Percentiles rank a stretch among this genome's conserved stretches.
Conservation (phyloP, 441 rosid species). For the Adansonia rubrostipa region DNA sequence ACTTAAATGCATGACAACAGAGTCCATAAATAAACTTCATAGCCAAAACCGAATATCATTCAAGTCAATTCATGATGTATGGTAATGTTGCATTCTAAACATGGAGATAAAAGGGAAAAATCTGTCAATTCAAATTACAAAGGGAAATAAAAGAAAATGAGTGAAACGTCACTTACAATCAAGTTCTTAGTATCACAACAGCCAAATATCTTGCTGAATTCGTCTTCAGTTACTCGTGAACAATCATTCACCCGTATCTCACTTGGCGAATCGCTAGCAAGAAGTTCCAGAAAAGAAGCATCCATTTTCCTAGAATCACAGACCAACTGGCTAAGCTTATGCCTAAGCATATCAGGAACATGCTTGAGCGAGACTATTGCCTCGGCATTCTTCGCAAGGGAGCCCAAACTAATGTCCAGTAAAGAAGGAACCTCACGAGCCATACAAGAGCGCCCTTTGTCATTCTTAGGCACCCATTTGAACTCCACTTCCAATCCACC, state of each 20-base stretch:
- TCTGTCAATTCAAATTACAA: not conserved
- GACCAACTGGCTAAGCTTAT: slow-evolving; percentile 34
- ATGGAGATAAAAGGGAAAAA: not conserved
- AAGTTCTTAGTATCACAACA: slow-evolving; percentile 37
- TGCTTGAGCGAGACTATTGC: slow-evolving; percentile 40
- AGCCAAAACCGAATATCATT: no score
- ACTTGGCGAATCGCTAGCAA: slow-evolving; percentile 40
- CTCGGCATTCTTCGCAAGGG: slow-evolving; percentile 42
- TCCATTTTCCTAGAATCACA: slow-evolving; percentile 36
- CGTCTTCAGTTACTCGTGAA: slow-evolving; percentile 35
- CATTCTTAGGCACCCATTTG: slow-evolving; percentile 29
- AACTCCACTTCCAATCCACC: not conserved
- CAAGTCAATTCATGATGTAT: not conserved
- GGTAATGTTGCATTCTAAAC: not conserved
- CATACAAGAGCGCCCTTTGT: not conserved
- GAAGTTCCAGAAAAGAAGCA: slow-evolving; percentile 40
- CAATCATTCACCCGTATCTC: slow-evolving; percentile 41
- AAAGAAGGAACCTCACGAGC: slow-evolving; percentile 33
- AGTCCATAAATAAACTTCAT: not conserved
- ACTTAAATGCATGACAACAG: not conserved
- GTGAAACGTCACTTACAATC: slow-evolving; percentile 37
- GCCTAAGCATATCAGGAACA: slow-evolving; percentile 49
- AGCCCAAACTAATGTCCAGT: slow-evolving; percentile 37
- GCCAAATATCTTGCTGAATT: slow-evolving; percentile 39
- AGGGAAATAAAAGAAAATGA: not conserved